Conservation (phyloP, 1,284 basidiomycete species). For the Tilletia indica region DNA sequence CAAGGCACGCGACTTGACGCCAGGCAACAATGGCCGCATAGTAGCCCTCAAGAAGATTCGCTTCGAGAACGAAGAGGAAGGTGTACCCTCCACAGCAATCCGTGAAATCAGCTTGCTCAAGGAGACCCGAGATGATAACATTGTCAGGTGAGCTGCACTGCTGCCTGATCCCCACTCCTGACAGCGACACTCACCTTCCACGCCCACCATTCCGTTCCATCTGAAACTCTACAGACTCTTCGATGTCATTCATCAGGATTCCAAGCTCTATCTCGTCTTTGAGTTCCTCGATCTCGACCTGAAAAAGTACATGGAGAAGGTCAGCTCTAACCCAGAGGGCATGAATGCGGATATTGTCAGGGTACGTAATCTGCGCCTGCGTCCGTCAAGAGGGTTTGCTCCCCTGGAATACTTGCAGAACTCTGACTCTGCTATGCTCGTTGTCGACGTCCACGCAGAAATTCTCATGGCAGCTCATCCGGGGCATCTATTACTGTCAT, state of each 20-base stretch:
- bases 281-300: conserved; percentile 92
- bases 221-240: conserved; percentile 66
- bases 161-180: not conserved
- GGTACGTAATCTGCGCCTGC: conserved; percentile 60
- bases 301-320: conserved; percentile 88
- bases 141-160: conserved; percentile 64
- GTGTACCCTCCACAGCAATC: conserved; percentile 94
- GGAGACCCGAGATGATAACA: conserved; percentile 91
- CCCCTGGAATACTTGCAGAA: too few relatives aligned
- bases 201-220: too few relatives aligned
- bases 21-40: conserved; percentile 66
- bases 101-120: conserved; percentile 95
- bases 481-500: conserved; percentile 91
- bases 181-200: conserved; percentile 16
- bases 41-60: conserved; percentile 82
- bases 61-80: conserved; percentile 95
- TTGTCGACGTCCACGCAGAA: conserved; percentile 61
- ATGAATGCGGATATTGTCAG: conserved; percentile 74
- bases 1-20: conserved; percentile 59
- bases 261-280: conserved; percentile 94
- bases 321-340: conserved; percentile 60
- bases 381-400: too few relatives aligned
- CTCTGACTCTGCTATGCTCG: too few relatives aligned
- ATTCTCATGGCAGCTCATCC: conserved; percentile 81
- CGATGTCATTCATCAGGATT: conserved; percentile 95